Percentiles rank a stretch among this genome's conserved stretches.
Conservation (phyloP, 2,329 filamentous ascomycete genomes). For the Colletotrichum coccodes region DNA sequence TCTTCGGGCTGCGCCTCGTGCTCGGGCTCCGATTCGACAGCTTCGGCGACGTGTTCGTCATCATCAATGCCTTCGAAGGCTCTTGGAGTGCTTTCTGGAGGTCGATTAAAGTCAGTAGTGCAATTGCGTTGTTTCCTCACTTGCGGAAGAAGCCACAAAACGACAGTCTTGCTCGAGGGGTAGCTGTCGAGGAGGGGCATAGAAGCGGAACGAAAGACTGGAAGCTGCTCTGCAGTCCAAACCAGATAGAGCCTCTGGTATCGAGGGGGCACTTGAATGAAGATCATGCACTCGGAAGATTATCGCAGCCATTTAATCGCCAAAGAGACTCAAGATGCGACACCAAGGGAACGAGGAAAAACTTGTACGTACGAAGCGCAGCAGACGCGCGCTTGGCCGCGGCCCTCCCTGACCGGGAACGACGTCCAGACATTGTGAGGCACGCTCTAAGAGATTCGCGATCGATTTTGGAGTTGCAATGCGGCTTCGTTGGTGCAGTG, state of each 20-base stretch:
- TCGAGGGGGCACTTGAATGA: constrained; percentile 23
- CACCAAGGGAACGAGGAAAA: not conserved
- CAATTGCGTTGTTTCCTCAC: not conserved
- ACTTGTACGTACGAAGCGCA: constrained; percentile 56
- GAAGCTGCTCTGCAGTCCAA: not conserved
- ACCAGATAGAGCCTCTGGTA: no score
- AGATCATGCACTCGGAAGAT: constrained; percentile 10
- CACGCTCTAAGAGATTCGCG: not conserved
- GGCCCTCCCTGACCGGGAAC: constrained; percentile 59
- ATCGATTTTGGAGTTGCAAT: not conserved
- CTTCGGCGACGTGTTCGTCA: constrained; percentile 51
- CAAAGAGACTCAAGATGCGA: not conserved
- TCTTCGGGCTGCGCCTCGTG: constrained; percentile 35
- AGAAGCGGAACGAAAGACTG: not conserved
- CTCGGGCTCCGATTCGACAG: constrained; percentile 38
- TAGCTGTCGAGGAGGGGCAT: constrained; percentile 3
- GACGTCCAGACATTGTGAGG: constrained; percentile 25
- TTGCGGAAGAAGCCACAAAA: no score
- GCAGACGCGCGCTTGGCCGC: constrained; percentile 64
- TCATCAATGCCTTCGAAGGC: constrained; percentile 50
- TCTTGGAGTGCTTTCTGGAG: constrained; percentile 53
- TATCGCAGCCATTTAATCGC: not conserved
- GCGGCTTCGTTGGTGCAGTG: not conserved
- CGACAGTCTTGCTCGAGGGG: not conserved
- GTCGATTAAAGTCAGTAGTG: not conserved